Evolutionary conservation across 306 rosid species (phyloP).

Genomic region (Pyrus bretschneideri): DNA sequence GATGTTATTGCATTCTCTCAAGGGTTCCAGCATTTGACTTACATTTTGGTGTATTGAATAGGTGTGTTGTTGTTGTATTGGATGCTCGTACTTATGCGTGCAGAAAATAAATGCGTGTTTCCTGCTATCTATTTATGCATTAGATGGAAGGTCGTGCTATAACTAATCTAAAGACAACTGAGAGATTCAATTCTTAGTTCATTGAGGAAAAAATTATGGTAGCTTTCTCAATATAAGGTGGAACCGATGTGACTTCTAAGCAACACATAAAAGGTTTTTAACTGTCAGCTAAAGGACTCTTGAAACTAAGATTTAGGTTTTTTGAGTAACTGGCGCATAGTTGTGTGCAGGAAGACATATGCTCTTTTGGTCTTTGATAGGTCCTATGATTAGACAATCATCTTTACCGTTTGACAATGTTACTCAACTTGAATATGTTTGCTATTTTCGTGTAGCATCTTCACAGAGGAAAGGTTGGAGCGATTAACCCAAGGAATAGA

Average conservation of each 20-base stretch:
- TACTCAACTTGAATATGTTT: conserved; percentile 22
- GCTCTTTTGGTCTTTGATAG: neutral
- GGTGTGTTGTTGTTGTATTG: conserved; percentile 35
- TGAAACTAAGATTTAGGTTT: neutral
- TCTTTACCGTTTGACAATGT: neutral
- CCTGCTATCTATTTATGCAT: neutral
- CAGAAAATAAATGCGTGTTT: neutral
- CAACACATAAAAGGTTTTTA: neutral
- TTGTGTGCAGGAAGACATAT: neutral
- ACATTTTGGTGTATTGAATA: conserved; percentile 88
- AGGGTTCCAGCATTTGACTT: conserved; percentile 88
- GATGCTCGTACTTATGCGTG: neutral
- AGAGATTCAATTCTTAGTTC: neutral
- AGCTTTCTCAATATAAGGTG: neutral
- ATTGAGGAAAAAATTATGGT: neutral
- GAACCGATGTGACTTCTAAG: neutral
- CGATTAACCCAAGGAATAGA: conserved; percentile 62
- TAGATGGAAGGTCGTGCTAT: neutral
- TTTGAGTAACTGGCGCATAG: neutral
- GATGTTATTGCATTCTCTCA: conserved; percentile 96
- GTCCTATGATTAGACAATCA: neutral
- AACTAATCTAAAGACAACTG: neutral
- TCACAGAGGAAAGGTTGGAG: conserved; percentile 92
- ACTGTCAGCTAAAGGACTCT: neutral
- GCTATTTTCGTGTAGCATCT: conserved; percentile 63